Base-by-base conservation (phyloP, 352 stramenopile species). In the Globisporangium splendens region DNA sequence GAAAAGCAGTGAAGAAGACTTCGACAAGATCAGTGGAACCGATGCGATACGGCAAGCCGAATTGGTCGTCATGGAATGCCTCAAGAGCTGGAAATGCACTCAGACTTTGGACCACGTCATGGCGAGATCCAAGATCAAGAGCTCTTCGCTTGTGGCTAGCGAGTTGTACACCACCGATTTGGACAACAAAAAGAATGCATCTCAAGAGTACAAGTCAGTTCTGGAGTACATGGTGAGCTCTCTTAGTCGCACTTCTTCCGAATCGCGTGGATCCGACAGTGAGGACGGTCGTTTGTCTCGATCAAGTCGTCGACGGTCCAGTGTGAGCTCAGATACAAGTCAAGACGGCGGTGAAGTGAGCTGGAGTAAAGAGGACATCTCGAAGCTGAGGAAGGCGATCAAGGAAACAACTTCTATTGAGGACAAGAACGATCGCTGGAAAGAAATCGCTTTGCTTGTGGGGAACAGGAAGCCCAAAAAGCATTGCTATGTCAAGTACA, bases 401-500 rank as follows among this genome's bases (percentile, higher is more conserved):
- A 91, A 91, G 57, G 77, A 83, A 50, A 91, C 82, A 0, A 78
- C 54, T 11, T 41, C 56, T 6, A 46, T 89, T 1, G 70, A 79
- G 18, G 78, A 92, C 58, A 93, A 89, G 61, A 90, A 82, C 49
- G 73, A 76, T 15, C 82, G 79, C 17, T 93, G 82, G 82, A 88
- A 83, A 38, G 58, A 85, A 46, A 89, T 91, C 44, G 77, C 77
- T 0, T 50, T 15, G n/a, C 46, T 81, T 13, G 76, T 93, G 13
- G 77, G 82, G 13, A 79, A 75, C 44, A 64, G 65, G 1, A 89
- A 86, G 54, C 73, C 66, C n/a, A 92, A 92, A 50, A 90, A 90
- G 60, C 69, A 90, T 43, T 93, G 84, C 66, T 91, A 92, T 56
- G 18, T 90, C 31, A 92, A 93, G 65, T 93, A 93, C 70, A 93